Base-by-base conservation (phyloP, 176 grass and related monocot genomes). In the Thinopyrum elongatum region DNA sequence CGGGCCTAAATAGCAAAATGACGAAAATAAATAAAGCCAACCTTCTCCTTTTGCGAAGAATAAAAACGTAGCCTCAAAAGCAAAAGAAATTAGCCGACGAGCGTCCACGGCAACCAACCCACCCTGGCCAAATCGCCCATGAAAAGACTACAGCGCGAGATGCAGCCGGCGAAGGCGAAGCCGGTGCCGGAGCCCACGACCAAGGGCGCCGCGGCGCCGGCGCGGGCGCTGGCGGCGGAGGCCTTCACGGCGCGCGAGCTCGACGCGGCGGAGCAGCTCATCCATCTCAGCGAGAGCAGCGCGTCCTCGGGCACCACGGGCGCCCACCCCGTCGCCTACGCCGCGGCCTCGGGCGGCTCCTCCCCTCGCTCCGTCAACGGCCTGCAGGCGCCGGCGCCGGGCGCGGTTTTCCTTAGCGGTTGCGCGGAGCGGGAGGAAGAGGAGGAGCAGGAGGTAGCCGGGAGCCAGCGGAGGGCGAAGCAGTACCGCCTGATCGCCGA, bases 211-310 rank as follows among this genome's bases (percentile, higher is more conserved):
- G 22, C 34, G 47, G 0, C 59, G 58, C 25, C 17, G 3, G 28
- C 29, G 27, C 17, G 13, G 47, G 0, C 59, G 58, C 19, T n/a
- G 7, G 28, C 29, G 27, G 27, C 19, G 39, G 80, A 4, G 42
- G 16, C 7, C 23, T 94, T 94, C 87, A 87, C 90, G 4, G 44
- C 61, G 76, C 10, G 35, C 13, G 93, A 98, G 70, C 15, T 95
- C 26, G 87, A 79, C 3, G 88, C 68, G 77, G 95, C 83, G 2
- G 55, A 87, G 81, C 80, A 64, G 25, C 80, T 95, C 55, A 17
- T 83, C 41, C 64, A 81, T 19, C 88, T 95, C 61, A 78, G 84
- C 67, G 91, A 74, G 72, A 86, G 86, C 87, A 91, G 61, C 85
- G 57, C 64, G 3, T 79, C 87, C 25, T 29, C 34, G 39, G 55